phyloP scores from a whole-genome alignment of 345 rosid species.

The Kernera saxatilis region DNA sequence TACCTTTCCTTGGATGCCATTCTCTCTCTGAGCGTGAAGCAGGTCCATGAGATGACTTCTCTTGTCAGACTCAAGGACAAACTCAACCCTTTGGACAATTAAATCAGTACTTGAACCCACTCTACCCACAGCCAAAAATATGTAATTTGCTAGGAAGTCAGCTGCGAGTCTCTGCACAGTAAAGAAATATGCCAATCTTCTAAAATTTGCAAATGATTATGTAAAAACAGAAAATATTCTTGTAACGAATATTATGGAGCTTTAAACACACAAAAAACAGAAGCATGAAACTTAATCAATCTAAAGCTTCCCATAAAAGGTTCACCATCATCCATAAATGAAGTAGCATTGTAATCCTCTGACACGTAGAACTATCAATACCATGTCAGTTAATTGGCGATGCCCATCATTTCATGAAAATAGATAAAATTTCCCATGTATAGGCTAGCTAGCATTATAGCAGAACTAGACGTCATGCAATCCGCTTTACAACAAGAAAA shows the following conservation, averaged over 20 bases:
- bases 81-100: conserved; percentile 94
- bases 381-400: neutral
- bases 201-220: neutral
- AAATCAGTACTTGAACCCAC: conserved; percentile 99
- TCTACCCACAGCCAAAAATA: conserved; percentile 96
- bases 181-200: conserved; percentile 11
- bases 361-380: neutral
- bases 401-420: neutral
- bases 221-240: neutral
- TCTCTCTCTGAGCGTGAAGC: conserved; percentile 89
- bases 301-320: neutral
- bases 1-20: conserved; percentile 80
- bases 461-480: neutral
- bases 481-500: neutral
- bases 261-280: neutral
- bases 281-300: neutral
- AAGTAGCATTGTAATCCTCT: neutral
- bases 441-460: neutral
- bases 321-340: neutral
- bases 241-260: neutral
- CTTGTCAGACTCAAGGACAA: conserved; percentile 90
- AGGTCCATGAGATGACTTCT: conserved; percentile 99
- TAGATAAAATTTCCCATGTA: neutral
- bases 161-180: conserved; percentile 86
- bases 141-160: conserved; percentile 72